A percentile compares a stretch with the other conserved stretches of the same genome.
Evolutionary conservation across 2,329 filamentous ascomycete genomes (phyloP).

Genomic region (Huntiella moniliformis): DNA sequence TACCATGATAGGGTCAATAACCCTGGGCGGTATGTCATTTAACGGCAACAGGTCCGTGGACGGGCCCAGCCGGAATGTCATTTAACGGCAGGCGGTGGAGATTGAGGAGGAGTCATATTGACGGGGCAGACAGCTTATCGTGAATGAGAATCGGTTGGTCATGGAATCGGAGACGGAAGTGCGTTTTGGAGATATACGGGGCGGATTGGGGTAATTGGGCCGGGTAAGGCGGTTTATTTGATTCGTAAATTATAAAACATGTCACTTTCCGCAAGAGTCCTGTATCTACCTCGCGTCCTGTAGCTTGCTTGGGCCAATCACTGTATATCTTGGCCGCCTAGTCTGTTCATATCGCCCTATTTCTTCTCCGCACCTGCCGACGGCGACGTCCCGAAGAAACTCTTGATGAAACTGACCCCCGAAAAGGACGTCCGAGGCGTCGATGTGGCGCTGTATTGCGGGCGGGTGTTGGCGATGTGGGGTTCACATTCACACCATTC

Average conservation of each 20-base stretch:
- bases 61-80: background rate
- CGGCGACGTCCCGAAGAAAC: slow-evolving; percentile 14
- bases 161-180: no score
- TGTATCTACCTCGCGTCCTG: no score
- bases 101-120: no score
- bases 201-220: no score
- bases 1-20: background rate
- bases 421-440: slow-evolving; percentile 22
- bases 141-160: no score
- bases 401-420: slow-evolving; percentile 17
- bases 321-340: no score
- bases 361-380: background rate
- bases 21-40: slow-evolving; percentile 1
- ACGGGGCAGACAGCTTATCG: background rate
- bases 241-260: no score
- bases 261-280: no score
- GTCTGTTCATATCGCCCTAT: background rate
- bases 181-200: no score
- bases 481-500: slow-evolving; percentile 31
- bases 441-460: slow-evolving; percentile 13
- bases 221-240: no score
- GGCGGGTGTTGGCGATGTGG: slow-evolving; percentile 15
- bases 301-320: no score
- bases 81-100: slow-evolving; percentile 1
- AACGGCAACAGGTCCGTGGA: background rate